Evolutionary conservation across 345 rosid genomes (phyloP).

Genomic region (Pistacia vera): DNA sequence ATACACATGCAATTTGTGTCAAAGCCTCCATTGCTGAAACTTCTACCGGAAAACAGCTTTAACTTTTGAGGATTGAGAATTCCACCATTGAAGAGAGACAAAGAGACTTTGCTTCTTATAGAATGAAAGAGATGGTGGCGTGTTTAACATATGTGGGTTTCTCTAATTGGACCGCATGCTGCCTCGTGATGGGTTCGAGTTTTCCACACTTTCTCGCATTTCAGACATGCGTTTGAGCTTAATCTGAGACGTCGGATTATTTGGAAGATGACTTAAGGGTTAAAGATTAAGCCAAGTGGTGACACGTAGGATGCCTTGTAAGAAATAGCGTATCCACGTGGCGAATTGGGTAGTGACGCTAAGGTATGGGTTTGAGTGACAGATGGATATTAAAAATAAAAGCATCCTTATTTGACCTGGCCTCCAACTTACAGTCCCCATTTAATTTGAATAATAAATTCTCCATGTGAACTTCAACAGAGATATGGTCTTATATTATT

Average conservation of each 20-base stretch:
- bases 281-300: neutral
- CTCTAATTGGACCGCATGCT: slow-evolving; percentile 25
- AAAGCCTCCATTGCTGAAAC: slow-evolving; percentile 17
- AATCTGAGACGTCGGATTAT: slow-evolving; percentile 1
- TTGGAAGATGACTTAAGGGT: neutral
- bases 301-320: slow-evolving; percentile 15
- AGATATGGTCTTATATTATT: too few species aligned
- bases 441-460: too few species aligned
- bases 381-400: too few species aligned
- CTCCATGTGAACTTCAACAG: too few species aligned
- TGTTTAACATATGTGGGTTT: slow-evolving; percentile 5
- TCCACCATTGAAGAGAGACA: too few species aligned
- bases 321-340: neutral
- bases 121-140: slow-evolving; percentile 4
- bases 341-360: neutral
- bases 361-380: too few species aligned
- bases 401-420: too few species aligned
- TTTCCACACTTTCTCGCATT: slow-evolving; percentile 37
- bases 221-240: slow-evolving; percentile 21
- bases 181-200: slow-evolving; percentile 27
- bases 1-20: slow-evolving; percentile 4
- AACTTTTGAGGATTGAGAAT: too few species aligned
- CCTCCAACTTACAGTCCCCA: neutral
- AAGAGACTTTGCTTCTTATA: slow-evolving; percentile 3
- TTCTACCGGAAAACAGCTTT: neutral